A percentile compares a stretch with the other conserved stretches of the same genome.
phyloP scores from a whole-genome alignment of 202 grass and related monocot species.

The Zizania palustris region DNA sequence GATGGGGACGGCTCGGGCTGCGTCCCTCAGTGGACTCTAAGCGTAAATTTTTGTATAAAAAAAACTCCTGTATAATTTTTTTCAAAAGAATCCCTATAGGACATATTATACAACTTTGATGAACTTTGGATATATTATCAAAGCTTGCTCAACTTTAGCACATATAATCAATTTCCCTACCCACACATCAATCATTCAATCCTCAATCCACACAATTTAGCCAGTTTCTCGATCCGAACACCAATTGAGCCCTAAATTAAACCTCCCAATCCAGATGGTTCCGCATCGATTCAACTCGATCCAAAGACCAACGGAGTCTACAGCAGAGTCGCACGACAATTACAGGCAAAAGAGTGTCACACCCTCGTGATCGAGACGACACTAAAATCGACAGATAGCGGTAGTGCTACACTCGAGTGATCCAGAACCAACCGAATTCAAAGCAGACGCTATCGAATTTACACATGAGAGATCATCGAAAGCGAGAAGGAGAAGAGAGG shows the following conservation, averaged over 20 bases:
- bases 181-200: not conserved
- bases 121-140: too few relatives aligned
- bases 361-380: not conserved
- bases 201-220: conserved; percentile 7
- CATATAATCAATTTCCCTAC: too few relatives aligned
- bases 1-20: too few relatives aligned
- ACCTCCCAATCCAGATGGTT: not conserved
- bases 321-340: not conserved
- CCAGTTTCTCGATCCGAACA: not conserved
- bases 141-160: too few relatives aligned
- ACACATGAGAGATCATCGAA: not conserved
- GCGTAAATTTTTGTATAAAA: too few relatives aligned
- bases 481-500: too few relatives aligned
- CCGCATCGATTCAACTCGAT: not conserved
- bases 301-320: not conserved
- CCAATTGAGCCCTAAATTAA: not conserved
- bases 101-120: too few relatives aligned
- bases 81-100: too few relatives aligned
- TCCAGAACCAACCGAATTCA: not conserved
- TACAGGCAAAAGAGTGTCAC: not conserved
- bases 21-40: too few relatives aligned
- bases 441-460: conserved; percentile 15
- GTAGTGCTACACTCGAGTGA: not conserved
- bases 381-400: not conserved
- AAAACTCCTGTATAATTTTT: too few relatives aligned